Base-by-base conservation (phyloP, 2,329 filamentous ascomycete species). In the Pyricularia pennisetigena region DNA sequence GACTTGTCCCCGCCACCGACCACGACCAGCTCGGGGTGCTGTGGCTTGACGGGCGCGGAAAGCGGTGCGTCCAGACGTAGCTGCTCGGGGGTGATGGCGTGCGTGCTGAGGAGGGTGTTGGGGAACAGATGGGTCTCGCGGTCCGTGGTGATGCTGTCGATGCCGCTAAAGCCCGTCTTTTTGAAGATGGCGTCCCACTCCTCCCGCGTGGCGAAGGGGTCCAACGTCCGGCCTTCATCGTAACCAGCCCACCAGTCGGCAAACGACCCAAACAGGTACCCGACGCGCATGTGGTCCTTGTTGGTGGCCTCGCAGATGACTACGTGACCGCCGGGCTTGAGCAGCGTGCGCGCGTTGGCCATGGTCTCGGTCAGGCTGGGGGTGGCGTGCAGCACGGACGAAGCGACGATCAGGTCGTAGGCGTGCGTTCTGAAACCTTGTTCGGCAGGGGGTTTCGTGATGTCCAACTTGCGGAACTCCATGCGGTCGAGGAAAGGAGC, bases 251-350 rank as follows among this genome's bases (percentile, higher is more conserved):
- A 69, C 68, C 68, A 69, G 24, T 64, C 68, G 2, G 63, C 23
- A 5, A 69, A 59, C 3, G 54, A 66, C 4, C 68, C 66, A 20
- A 69, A 68, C n/a, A 64, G 62, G 29, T 62, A 59, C 26, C 63
- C 20, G 10, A 23, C 29, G 26, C 63, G 65, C 16, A 41, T 20
- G 23, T 49, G 20, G 23, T 54, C 16, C 57, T 65, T 14, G 54
- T 32, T 67, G 20, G 65, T 71, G 24, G 69, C 68, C 69, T 73
- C 72, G 30, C 68, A 59, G 20, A 73, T 24, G 16, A 73, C 59
- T 14, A 82, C 70, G 49, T 77, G 75, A 0, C 80, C 80, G 2
- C 75, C 76, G 0, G 79, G 75, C 10, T 75, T 77, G 1, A 79
- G 68, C 4, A 79, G 69, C 2, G 70, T 70, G 23, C 76, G 74